These are phyloP conservation scores for Boechera retrofracta DNA, from an alignment of 345 rosid species.

Conservation along the genomic window DNA sequence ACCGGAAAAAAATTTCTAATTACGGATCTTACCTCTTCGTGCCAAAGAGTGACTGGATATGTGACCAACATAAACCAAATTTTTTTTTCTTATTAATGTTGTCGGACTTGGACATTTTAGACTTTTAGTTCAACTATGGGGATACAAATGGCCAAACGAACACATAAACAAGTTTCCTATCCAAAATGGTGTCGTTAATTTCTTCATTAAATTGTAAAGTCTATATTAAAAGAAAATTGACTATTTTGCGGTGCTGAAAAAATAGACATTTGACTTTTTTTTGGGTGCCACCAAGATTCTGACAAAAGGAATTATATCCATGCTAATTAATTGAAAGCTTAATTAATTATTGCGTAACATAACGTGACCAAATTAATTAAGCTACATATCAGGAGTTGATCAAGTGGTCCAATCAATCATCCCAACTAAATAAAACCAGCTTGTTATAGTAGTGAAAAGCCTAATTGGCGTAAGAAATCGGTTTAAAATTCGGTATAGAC, in stretches of 20 bases:
- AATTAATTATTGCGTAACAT: conserved; percentile 24
- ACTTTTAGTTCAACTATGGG: neutral
- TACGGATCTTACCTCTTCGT: neutral
- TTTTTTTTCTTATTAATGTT: neutral
- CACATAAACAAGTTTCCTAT: neutral
- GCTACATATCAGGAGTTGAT: conserved; percentile 33
- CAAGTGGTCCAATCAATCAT: conserved; percentile 34
- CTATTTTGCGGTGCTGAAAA: neutral
- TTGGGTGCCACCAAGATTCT: conserved; percentile 34
- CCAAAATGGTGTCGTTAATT: neutral
- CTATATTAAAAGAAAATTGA: conserved; percentile 5
- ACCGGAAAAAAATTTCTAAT: neutral
- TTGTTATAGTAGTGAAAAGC: neutral
- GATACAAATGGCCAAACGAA: neutral
- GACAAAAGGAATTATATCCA: conserved; percentile 40
- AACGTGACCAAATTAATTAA: conserved; percentile 38
- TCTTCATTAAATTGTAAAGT: neutral
- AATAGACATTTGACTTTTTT: conserved; percentile 30
- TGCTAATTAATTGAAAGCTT: conserved; percentile 30
- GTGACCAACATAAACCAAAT: neutral
- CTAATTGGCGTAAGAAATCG: neutral
- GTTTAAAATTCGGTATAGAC: neutral
- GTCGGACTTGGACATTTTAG: neutral
- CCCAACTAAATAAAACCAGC: conserved; percentile 7
- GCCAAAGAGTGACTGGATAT: neutral